Percentiles rank a stretch among this genome's conserved stretches.
phyloP scores from a whole-genome alignment of 495 filamentous ascomycete species.

The Aspergillus mulundensis region DNA sequence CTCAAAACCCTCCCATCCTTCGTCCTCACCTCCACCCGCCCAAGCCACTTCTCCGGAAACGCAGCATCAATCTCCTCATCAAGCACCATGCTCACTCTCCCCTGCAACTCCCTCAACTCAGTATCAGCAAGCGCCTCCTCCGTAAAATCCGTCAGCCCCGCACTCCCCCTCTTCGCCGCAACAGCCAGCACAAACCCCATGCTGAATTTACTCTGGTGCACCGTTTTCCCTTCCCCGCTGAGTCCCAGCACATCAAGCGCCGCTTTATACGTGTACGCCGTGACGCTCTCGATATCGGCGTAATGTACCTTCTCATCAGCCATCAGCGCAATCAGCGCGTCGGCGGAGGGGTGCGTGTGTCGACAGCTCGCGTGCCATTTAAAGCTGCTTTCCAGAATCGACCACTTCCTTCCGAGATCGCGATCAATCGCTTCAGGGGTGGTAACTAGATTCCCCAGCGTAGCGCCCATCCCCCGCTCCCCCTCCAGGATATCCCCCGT shows the following conservation, averaged over 20 bases:
- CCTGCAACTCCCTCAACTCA: conserved; percentile 26
- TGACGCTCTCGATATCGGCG: conserved; percentile 30
- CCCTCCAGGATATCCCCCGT: conserved; percentile 35
- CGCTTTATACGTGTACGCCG: conserved; percentile 30
- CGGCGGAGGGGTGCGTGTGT: conserved; percentile 35
- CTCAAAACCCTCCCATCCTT: conserved; percentile 19
- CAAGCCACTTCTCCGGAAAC: conserved; percentile 32
- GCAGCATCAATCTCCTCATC: conserved; percentile 27
- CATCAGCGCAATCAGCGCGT: conserved; percentile 31
- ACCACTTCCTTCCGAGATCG: conserved; percentile 24
- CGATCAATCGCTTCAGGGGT: conserved; percentile 28
- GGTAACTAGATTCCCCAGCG: conserved; percentile 24
- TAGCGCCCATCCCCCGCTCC: conserved; percentile 29
- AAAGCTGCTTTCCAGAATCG: conserved; percentile 30
- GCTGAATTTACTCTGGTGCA: conserved; percentile 38
- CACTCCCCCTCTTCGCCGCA: conserved; percentile 32
- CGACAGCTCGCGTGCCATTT: conserved; percentile 39
- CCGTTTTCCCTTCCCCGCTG: conserved; percentile 28
- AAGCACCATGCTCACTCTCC: conserved; percentile 26
- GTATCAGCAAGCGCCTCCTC: conserved; percentile 26
- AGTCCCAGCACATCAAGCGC: conserved; percentile 31
- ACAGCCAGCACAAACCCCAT: conserved; percentile 40
- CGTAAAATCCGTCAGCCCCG: conserved; percentile 35
- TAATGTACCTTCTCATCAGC: conserved; percentile 24
- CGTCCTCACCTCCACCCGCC: conserved; percentile 27